phyloP scores from a whole-genome alignment of 768 basidiomycete species.

The Multifurca ochricompacta region DNA sequence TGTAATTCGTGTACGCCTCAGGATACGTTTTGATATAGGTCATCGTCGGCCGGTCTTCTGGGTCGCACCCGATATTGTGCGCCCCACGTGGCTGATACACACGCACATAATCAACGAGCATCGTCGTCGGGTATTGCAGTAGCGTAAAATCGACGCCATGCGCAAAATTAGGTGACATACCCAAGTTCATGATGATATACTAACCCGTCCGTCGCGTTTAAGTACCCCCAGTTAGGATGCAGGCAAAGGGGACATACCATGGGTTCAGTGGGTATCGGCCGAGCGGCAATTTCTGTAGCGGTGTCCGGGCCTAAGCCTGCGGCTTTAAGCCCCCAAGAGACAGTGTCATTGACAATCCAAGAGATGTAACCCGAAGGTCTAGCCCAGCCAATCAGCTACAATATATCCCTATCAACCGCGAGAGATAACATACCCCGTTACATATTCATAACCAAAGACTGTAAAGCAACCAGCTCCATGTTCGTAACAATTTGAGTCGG shows the following conservation, averaged over 20 bases:
- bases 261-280: constrained; percentile 76
- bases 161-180: constrained; percentile 78
- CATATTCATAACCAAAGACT: constrained; percentile 71
- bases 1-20: constrained; percentile 77
- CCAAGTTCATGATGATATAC: constrained; percentile 83
- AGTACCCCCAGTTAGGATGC: background rate
- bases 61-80: constrained; percentile 82
- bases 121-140: constrained; percentile 59
- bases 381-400: background rate
- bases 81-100: constrained; percentile 74
- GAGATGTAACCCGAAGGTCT: constrained; percentile 50
- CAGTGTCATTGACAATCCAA: constrained; percentile 65
- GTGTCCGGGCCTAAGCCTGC: constrained; percentile 60
- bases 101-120: constrained; percentile 83
- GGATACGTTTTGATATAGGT: constrained; percentile 70
- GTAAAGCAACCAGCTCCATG: constrained; percentile 51
- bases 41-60: constrained; percentile 66
- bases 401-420: constrained; percentile 27
- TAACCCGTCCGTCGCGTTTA: constrained; percentile 24
- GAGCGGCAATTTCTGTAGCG: constrained; percentile 48
- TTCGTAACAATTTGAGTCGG: constrained; percentile 67
- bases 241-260: constrained; percentile 46
- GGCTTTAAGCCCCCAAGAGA: constrained; percentile 69
- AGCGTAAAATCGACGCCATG: constrained; percentile 55
- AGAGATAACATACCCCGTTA: constrained; percentile 48